Conservation (phyloP, 768 basidiomycete species). For the Leccinum subgranulosum region DNA sequence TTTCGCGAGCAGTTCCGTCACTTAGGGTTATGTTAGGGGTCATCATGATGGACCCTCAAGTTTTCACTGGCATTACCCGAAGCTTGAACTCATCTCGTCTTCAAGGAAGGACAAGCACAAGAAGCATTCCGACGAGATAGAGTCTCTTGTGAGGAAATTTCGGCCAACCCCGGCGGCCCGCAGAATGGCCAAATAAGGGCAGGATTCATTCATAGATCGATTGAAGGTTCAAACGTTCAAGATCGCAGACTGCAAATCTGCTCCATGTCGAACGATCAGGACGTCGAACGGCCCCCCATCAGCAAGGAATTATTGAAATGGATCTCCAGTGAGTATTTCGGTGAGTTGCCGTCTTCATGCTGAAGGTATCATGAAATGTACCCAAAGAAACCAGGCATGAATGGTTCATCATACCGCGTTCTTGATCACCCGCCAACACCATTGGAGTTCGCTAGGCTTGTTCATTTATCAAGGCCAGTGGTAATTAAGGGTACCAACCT, state of each 20-base stretch:
- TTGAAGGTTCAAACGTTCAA: no score
- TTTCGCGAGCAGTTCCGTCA: constrained; percentile 22
- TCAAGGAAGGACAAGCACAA: constrained; percentile 43
- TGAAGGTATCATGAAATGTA: neutral
- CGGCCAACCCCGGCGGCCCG: no score
- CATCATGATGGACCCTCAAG: constrained; percentile 20
- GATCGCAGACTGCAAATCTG: no score
- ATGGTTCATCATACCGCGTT: constrained; percentile 49
- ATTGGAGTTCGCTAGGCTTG: constrained; percentile 65
- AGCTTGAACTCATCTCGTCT: constrained; percentile 41
- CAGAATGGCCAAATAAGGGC: no score
- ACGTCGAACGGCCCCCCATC: constrained; percentile 11
- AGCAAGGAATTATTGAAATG: constrained; percentile 26
- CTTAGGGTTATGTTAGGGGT: no score
- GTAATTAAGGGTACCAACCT: constrained; percentile 59
- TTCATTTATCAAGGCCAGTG: constrained; percentile 69
- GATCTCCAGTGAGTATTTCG: constrained; percentile 39
- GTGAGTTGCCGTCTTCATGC: constrained; percentile 10
- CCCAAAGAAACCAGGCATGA: constrained; percentile 44
- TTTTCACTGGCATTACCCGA: constrained; percentile 28
- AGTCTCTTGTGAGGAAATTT: no score
- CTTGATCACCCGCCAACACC: constrained; percentile 58
- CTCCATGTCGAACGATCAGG: neutral
- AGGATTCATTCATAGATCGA: no score
- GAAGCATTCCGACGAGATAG: constrained; percentile 33